These are phyloP conservation scores for Alternaria angustiovoidea DNA, from an alignment of 2,329 filamentous ascomycete genomes.

Conservation along the genomic window DNA sequence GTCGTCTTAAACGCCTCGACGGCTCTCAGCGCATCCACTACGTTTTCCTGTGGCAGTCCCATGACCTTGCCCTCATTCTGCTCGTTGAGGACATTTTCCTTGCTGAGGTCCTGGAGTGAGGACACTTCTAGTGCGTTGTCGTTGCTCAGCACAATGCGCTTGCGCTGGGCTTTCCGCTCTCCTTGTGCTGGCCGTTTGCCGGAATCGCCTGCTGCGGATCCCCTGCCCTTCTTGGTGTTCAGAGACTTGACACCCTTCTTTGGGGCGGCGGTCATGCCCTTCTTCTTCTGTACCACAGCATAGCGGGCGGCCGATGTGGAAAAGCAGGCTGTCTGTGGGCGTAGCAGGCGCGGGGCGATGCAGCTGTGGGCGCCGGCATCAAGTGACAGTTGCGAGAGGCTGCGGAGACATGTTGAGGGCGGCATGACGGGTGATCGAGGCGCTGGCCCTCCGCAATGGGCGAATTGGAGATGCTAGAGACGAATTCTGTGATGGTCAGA, in stretches of 20 bases:
- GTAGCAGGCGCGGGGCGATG: slow-evolving; percentile 36
- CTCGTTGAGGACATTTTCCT: slow-evolving; percentile 54
- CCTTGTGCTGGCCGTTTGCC: slow-evolving; percentile 70
- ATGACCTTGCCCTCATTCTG: slow-evolving; percentile 70
- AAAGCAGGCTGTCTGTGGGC: slow-evolving; percentile 42
- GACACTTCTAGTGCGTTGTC: slow-evolving; percentile 85
- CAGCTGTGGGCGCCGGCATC: slow-evolving; percentile 34
- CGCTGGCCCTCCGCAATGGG: slow-evolving; percentile 38
- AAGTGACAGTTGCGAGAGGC: slow-evolving; percentile 43
- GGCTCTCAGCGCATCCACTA: slow-evolving; percentile 83
- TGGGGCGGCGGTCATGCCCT: slow-evolving; percentile 36
- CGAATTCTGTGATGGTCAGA: slow-evolving; percentile 25
- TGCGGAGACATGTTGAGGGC: slow-evolving; percentile 43
- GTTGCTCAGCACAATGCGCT: slow-evolving; percentile 91
- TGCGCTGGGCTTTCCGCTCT: slow-evolving; percentile 86
- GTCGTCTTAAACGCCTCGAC: slow-evolving; percentile 89
- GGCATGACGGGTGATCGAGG: slow-evolving; percentile 41
- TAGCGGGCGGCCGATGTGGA: slow-evolving; percentile 45
- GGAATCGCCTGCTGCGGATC: slow-evolving; percentile 50
- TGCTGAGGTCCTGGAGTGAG: slow-evolving; percentile 71
- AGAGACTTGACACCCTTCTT: slow-evolving; percentile 51
- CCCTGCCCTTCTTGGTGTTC: slow-evolving; percentile 54
- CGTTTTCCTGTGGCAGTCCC: slow-evolving; percentile 70
- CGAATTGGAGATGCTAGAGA: slow-evolving; percentile 28
- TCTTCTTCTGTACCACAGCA: slow-evolving; percentile 40